These are phyloP conservation scores for Ceratocystis alfenasii DNA, from an alignment of 2,329 filamentous ascomycete genomes.

Conservation along the genomic window DNA sequence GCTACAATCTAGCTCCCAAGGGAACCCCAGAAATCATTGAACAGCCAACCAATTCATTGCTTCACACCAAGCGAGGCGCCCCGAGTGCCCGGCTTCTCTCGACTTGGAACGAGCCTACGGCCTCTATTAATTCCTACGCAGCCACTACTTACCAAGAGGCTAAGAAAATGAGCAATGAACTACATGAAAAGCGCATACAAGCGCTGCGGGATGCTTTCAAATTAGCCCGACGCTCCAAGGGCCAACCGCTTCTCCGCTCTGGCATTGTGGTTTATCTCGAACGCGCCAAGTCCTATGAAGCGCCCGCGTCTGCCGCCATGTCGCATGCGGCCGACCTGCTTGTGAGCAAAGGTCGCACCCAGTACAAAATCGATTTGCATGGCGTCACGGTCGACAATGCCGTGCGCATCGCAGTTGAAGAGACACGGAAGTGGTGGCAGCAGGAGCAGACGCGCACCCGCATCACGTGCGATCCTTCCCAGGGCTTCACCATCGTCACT, in stretches of 20 bases:
- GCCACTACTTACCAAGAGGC: conserved; percentile 7
- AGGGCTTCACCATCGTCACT: conserved; percentile 70
- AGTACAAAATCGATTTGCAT: conserved; percentile 60
- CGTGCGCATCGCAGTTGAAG: conserved; percentile 59
- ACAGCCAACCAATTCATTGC: background rate
- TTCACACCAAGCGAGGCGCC: background rate
- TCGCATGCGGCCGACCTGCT: conserved; percentile 50
- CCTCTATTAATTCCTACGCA: background rate
- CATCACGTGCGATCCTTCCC: conserved; percentile 29
- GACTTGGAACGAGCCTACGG: background rate
- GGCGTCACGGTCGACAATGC: conserved; percentile 72
- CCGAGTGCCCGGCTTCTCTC: background rate
- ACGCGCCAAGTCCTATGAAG: conserved; percentile 51
- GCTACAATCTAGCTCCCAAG: conserved; percentile 32
- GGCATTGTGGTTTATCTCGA: conserved; percentile 67
- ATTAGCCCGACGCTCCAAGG: conserved; percentile 42
- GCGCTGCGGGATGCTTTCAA: conserved; percentile 31
- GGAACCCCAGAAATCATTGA: conserved; percentile 24
- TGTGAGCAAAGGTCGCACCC: conserved; percentile 54
- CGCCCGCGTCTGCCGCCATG: conserved; percentile 26
- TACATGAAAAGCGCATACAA: conserved; percentile 9
- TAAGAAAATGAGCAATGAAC: background rate
- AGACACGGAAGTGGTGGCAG: conserved; percentile 62
- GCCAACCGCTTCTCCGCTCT: conserved; percentile 60
- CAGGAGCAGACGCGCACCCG: conserved; percentile 7